Percentiles rank a stretch among this genome's conserved stretches.
Conservation (phyloP, 306 rosid species). For the Quercus rubra region DNA sequence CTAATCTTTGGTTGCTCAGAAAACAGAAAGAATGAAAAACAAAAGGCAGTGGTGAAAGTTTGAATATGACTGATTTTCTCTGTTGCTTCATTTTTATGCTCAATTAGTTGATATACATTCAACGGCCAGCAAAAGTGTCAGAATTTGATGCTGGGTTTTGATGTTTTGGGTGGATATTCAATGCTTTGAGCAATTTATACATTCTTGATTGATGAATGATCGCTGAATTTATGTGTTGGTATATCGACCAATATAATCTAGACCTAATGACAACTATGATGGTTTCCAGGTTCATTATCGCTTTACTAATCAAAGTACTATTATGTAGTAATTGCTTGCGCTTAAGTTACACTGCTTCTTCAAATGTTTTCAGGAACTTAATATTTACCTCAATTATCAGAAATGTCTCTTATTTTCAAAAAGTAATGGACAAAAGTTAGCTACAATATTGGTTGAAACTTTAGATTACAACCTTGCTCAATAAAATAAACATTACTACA, state of each 20-base stretch:
- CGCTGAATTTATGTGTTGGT: neutral
- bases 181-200: neutral
- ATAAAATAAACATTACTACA: no score
- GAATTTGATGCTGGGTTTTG: neutral
- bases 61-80: neutral
- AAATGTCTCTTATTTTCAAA: neutral
- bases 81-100: neutral
- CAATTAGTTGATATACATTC: neutral
- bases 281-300: neutral
- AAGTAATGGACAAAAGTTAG: no score
- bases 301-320: neutral
- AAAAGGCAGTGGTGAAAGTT: neutral
- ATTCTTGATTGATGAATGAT: neutral
- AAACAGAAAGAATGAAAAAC: neutral
- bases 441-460: no score
- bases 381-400: neutral
- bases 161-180: neutral
- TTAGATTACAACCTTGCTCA: no score
- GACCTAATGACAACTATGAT: neutral
- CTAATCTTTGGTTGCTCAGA: neutral
- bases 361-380: neutral
- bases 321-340: neutral
- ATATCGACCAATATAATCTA: neutral
- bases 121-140: neutral
- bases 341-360: neutral